Evolutionary conservation across 495 filamentous ascomycete species (phyloP), one percentile per base, ranked within the genome.

Genomic region (Cenococcum geophilum): DNA sequence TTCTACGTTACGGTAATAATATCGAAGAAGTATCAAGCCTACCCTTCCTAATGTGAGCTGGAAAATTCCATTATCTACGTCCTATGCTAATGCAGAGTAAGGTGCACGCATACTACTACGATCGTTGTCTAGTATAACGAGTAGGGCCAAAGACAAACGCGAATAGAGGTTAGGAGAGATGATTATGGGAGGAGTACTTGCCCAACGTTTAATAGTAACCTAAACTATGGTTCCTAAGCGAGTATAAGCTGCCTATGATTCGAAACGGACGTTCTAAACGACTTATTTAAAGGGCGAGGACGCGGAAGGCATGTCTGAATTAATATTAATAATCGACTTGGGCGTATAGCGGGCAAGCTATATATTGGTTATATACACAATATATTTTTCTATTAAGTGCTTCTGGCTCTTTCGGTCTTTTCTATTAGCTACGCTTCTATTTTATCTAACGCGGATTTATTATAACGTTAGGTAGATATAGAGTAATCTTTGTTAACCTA

Each of bases 111-210:
- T 10, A 34, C 43, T 32, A 60, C 62, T 55, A 64, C 48, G 10
- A 55, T 64, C 22, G 45, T 53, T 51, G 62, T 64, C 35, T 55
- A 47, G 55, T 52, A 59, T 25, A 57, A 64, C 37, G 62, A 53
- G 57, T 11, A 64, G 32, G 62, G 62, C 42, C 62, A 49, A 58
- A 52, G 47, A 53, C 62, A 57, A 64, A 64, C 57, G 37, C 49
- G 49, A 55, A 64, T 57, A 9, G 62, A 54, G 48, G 62, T 64
- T 34, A 50, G 21, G 32, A 58, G 57, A 59, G 10, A 45, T 0
- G 57, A 64, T 47, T 64, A 57, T 25, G 50, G 62, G 35, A 55
- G 45, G 57, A 45, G 27, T n/a, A 55, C 45, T 55, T 64, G 62
- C 37, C 62, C 56, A 5, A 64, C 62, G 40, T 64, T 48, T 20